Percentiles rank a stretch among this genome's conserved stretches.
Conservation (phyloP, 371 early-diverging fungal species). For the Mucor irregularis region DNA sequence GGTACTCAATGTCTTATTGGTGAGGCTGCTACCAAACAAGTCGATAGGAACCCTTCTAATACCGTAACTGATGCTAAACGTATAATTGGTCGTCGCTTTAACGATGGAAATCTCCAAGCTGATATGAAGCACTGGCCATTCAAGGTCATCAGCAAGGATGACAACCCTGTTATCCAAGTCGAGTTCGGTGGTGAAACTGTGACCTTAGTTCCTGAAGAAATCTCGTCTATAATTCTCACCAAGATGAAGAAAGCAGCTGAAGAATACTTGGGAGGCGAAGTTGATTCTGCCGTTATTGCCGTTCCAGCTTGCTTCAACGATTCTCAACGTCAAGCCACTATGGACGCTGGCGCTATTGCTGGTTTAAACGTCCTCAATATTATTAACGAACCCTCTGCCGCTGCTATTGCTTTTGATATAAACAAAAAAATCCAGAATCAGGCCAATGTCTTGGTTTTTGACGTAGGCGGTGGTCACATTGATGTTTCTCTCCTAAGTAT, state of each 20-base stretch:
- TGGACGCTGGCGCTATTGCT: slow-evolving; percentile 93
- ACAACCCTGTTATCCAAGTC: slow-evolving; percentile 91
- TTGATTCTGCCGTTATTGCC: slow-evolving; percentile 84
- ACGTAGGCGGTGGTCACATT: slow-evolving; percentile 98
- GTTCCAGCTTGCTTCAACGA: slow-evolving; percentile 83
- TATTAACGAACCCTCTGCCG: slow-evolving; percentile 98
- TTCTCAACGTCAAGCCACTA: slow-evolving; percentile 96
- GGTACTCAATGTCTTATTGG: slow-evolving; percentile 78
- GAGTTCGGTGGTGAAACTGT: slow-evolving; percentile 85
- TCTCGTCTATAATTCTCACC: slow-evolving; percentile 90
- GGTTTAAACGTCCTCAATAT: slow-evolving; percentile 92
- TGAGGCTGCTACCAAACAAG: slow-evolving; percentile 80
- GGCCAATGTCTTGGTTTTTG: slow-evolving; percentile 90
- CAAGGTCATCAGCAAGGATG: slow-evolving; percentile 90
- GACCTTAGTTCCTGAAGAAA: slow-evolving; percentile 93
- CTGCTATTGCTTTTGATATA: slow-evolving; percentile 94
- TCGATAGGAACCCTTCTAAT: slow-evolving; percentile 83
- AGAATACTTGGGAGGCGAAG: slow-evolving; percentile 75
- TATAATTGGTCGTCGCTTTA: slow-evolving; percentile 92
- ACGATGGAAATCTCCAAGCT: slow-evolving; percentile 83
- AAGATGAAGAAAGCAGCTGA: slow-evolving; percentile 95
- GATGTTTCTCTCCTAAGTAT: slow-evolving; percentile 95
- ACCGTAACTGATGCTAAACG: slow-evolving; percentile 95
- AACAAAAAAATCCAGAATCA: slow-evolving; percentile 76
- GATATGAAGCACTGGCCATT: slow-evolving; percentile 87